Evolutionary conservation across 176 grass and related monocot species (phyloP).

Genomic region (Luzula sylvatica): DNA sequence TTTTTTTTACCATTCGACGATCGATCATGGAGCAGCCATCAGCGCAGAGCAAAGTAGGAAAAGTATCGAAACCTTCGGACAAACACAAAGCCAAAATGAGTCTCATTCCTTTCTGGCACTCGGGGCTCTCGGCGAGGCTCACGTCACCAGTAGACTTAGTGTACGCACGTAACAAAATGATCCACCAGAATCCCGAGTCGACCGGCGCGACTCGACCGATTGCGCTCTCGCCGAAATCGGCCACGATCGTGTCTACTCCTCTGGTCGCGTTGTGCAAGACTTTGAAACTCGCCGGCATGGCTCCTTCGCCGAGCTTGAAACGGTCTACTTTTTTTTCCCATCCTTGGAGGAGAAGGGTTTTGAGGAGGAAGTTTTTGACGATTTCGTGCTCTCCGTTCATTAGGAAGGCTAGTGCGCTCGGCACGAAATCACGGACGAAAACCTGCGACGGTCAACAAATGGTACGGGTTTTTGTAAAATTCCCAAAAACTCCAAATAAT

Average conservation of each 20-base stretch:
- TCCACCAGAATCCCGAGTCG: constrained; percentile 96
- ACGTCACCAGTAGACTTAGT: constrained; percentile 84
- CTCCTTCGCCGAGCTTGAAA: constrained; percentile 94
- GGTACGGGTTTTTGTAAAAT: neutral
- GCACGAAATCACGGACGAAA: constrained; percentile 87
- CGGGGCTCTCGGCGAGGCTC: constrained; percentile 44
- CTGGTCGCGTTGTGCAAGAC: constrained; percentile 59
- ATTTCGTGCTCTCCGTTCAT: constrained; percentile 87
- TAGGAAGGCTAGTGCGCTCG: constrained; percentile 86
- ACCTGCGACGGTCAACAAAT: constrained; percentile 32
- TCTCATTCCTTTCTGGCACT: constrained; percentile 75
- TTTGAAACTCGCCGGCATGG: constrained; percentile 94
- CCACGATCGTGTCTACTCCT: constrained; percentile 45
- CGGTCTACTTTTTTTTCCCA: constrained; percentile 90
- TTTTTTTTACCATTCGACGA: constrained; percentile 70
- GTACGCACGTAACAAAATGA: constrained; percentile 77
- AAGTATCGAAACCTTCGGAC: constrained; percentile 86
- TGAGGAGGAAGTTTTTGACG: constrained; percentile 73
- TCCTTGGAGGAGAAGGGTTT: constrained; percentile 75
- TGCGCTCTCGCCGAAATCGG: constrained; percentile 93
- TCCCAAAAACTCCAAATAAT: too few relatives aligned
- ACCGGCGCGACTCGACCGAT: constrained; percentile 85
- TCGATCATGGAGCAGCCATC: constrained; percentile 96
- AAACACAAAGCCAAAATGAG: constrained; percentile 88
- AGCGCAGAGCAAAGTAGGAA: constrained; percentile 86